Evolutionary conservation across 2,329 filamentous ascomycete genomes (phyloP), one percentile per base, ranked within the genome.

Genomic region (Diaporthe sp.): DNA sequence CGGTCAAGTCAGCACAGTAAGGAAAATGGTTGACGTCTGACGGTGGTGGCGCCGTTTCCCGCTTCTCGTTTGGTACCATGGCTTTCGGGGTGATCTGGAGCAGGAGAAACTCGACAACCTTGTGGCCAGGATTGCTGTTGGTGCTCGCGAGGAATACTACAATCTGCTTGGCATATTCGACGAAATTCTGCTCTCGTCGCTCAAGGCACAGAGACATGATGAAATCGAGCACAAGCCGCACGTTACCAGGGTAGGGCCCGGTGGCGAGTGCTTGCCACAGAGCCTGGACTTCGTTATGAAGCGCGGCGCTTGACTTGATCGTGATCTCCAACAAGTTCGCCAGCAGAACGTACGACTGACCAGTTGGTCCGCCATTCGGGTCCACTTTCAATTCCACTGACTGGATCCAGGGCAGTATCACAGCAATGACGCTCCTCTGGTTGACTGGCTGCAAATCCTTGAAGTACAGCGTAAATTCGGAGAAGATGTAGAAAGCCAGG

Each of bases 121-220:
- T 97, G 64, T 94, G 93, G 0, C 96, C 96, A 2, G 96, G 81
- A 84, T 93, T 80, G 90, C 86, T 89, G 77, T 87, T 88, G 0
- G 89, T 98, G 77, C 95, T 97, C 0, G 97, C 97, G 7, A 99
- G 84, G 82, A 98, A 98, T 0, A 99, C 97, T 22, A 98, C 95
- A 70, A 99, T 97, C 83, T 99, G 97, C 85, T 98, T 99, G 7
- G 96, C 96, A 81, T 97, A 98, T 79, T 98, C 95, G 72, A 99
- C 96, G 82, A 98, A 99, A 79, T 98, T 98, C 80, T 99, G 97
- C 82, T 99, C 97, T 66, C 96, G 92, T 42, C 96, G 92, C 80
- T 99, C 97, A 15, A 99, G 86, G 79, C 97, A 99, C 6, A 98
- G 89, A 38, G 92, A 92, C 83, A 99, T 98, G 83, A 99, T 97